Evolutionary conservation across 2,329 filamentous ascomycete species (phyloP), one percentile per base, ranked within the genome.

Genomic region (Triangularia setosa): DNA sequence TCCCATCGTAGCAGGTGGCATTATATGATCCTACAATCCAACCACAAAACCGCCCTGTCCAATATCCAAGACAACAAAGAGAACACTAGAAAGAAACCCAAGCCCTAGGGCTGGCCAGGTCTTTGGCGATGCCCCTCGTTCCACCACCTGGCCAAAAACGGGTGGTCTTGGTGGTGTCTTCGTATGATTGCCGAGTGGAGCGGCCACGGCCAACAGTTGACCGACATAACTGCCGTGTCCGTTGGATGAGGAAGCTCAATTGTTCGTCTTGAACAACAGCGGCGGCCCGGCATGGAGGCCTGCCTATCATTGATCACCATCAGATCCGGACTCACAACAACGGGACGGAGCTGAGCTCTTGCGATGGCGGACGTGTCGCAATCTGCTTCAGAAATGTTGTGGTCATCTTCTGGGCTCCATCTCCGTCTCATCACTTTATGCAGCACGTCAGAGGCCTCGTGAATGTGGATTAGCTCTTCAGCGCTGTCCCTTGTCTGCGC

Each of bases 131-230:
- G 25, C 18, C 33, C 18, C 23, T 59, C 57, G 57, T 59, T 40
- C 57, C 57, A 59, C 35, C 35, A 35, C 24, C 57, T 27, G 58
- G 40, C 58, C 58, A 44, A 44, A 60, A 53, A 28, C 18, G 14
- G 24, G 24, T 35, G 18, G 24, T 60, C 23, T 40, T 60, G 23
- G 35, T 60, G 35, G 40, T 52, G 23, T 25, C 53, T 62, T 60
- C 48, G 60, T 67, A 55, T 63, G 65, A 65, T 63, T 61, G 60
- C 35, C 60, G 27, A 28, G 27, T 8, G 18, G 60, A 60, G 24
- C 60, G 33, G 60, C 44, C 11, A 30, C 40, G 56, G 27, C 52
- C 33, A 60, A 60, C 23, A 59, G 33, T 27, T 28, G 40, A 60
- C 58, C 58, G 23, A 60, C 40, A 44, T 48, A 55, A 55, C 59